Evolutionary conservation across 768 basidiomycete genomes (phyloP), one percentile per base, ranked within the genome.

Genomic region (Suillus occidentalis): DNA sequence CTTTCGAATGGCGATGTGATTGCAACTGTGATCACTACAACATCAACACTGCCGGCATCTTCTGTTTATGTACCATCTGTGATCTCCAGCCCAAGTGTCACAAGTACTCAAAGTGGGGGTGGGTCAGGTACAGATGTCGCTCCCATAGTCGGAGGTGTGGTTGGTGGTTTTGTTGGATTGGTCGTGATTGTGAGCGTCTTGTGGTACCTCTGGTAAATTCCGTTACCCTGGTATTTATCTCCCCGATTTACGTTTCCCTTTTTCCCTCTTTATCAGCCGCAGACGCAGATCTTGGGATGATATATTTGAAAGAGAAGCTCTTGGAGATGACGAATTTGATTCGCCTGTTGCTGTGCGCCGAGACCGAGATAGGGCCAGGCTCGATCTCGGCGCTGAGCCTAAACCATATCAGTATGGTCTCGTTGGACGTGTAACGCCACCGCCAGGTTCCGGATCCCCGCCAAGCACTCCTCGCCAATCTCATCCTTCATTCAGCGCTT

Each of bases 391-490:
- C 47, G 73, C 76, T 36, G 80, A 82, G 56, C 86, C 85, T 6
- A 82, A 77, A 71, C 87, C 87, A 28, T 89, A 89, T 70, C 80
- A 85, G 68, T 89, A 89, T 67, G 87, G 87, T 20, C 78, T 85
- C 49, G 83, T 89, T 31, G 88, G 87, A 3, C 82, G 81, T 28
- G 70, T 76, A 42, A 18, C 67, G 8, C 68, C 75, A 12, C 75
- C 75, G 50, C 68, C 66, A 4, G 77, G 78, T 2, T 70, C 73
- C 0, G 70, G 71, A 43, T 78, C 68, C 31, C 69, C 72, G 62
- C 69, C 77, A 22, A 74, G 78, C 58, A 77, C 78, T 3, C 80
- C 42, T 42, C 22, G 13, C 6, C 49, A 50, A 16, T 31, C 52
- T 18, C 37, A 39, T 37, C 37, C 57, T 25, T 68, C 60, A 22